Evolutionary conservation across 805 yeast genomes (phyloP).

Genomic region (Candida hispaniensis): DNA sequence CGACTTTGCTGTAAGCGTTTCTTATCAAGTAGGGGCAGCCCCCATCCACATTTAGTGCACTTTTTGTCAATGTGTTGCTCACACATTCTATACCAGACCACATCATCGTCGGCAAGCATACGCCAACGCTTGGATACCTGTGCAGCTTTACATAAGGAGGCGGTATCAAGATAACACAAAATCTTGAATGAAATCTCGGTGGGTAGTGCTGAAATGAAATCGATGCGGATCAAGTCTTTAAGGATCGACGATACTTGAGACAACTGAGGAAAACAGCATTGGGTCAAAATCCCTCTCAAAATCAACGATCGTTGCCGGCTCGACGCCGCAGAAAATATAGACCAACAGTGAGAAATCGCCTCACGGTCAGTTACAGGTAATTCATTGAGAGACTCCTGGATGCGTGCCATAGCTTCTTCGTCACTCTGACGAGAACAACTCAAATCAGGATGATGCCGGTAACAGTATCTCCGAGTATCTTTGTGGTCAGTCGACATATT

Average conservation of each 20-base stretch:
- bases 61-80: slow-evolving; percentile 96
- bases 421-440: slow-evolving; percentile 62
- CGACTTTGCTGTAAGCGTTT: slow-evolving; percentile 32
- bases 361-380: slow-evolving; percentile 57
- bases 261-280: slow-evolving; percentile 91
- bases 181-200: slow-evolving; percentile 76
- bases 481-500: slow-evolving; percentile 13
- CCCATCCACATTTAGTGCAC: slow-evolving; percentile 99
- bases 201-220: slow-evolving; percentile 77
- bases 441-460: slow-evolving; percentile 86
- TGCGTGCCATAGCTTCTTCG: slow-evolving; percentile 47
- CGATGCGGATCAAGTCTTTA: slow-evolving; percentile 69
- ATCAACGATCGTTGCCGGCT: slow-evolving; percentile 60
- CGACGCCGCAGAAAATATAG: slow-evolving; percentile 67
- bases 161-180: slow-evolving; percentile 81
- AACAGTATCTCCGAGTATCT: slow-evolving; percentile 44
- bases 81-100: slow-evolving; percentile 98
- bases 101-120: slow-evolving; percentile 82
- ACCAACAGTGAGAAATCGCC: slow-evolving; percentile 75
- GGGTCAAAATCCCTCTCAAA: slow-evolving; percentile 70
- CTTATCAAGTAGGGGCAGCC: slow-evolving; percentile 87
- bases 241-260: slow-evolving; percentile 79
- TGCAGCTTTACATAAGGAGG: slow-evolving; percentile 86
- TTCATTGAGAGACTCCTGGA: slow-evolving; percentile 40
- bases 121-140: slow-evolving; percentile 87